Evolutionary conservation across 2,329 filamentous ascomycete species (phyloP), one percentile per base, ranked within the genome.

Genomic region (Intubia oerlemansii): DNA sequence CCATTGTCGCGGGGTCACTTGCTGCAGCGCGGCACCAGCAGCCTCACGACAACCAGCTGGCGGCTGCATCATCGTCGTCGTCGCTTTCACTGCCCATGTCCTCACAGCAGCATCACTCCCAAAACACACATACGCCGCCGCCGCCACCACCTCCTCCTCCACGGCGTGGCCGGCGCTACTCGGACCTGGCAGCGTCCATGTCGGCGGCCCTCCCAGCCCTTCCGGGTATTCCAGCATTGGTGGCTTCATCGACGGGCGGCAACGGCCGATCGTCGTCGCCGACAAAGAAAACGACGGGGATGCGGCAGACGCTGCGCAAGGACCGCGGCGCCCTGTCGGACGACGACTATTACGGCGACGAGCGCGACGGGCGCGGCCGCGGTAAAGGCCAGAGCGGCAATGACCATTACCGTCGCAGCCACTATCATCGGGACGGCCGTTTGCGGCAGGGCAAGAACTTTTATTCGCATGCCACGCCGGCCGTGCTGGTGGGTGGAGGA

Each of bases 1-100:
- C 78, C 36, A 80, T 84, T 33, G 62, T 84, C 41, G 77, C 76
- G 3, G 70, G 75, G 2, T 76, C 71, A 15, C 55, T 84, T 0
- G 78, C 78, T 5, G 67, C 74, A 1, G 59, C 69, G 3, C 65
- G 68, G 36, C 52, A 50, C 31, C 55, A 46, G 27, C 53, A 21
- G 8, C 8, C n/a, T n/a, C n/a, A 8, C 19, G 8, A 21, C 8
- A 8, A 8, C 19, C 8, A 21, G 19, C 19, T 21, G n/a, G 8
- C 19, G 19, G n/a, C n/a, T 21, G 8, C 19, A 21, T 21, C 45
- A 29, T 56, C 45, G 25, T 50, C 50, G 32, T 26, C 34, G 21
- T 10, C 22, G n/a, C 17, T 18, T 5, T 6, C 23, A 4, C 20
- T 11, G 15, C 22, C 27, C 12, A 9, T n/a, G 14, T 10, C 23